phyloP scores from a whole-genome alignment of 2,329 filamentous ascomycete species.

The Phialemonium atrogriseum region DNA sequence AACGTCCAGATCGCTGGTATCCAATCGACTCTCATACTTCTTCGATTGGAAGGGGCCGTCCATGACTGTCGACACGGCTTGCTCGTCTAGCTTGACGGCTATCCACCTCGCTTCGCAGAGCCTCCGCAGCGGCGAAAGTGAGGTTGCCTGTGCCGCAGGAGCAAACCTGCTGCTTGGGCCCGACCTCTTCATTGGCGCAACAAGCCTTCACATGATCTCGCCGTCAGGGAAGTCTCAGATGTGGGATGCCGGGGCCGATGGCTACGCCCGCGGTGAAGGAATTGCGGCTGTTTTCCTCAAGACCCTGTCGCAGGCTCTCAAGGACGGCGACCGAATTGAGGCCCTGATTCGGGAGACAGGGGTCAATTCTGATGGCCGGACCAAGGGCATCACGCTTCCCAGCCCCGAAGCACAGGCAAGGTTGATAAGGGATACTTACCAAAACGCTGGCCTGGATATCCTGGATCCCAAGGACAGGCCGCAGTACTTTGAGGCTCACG shows the following conservation, averaged over 20 bases:
- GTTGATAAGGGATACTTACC: background rate
- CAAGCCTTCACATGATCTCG: background rate
- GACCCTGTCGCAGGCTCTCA: background rate
- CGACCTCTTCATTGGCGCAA: too few species aligned
- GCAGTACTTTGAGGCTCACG: background rate
- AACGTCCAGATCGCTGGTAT: background rate
- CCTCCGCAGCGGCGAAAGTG: too few species aligned
- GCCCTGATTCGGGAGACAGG: background rate
- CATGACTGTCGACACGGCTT: background rate
- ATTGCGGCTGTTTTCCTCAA: background rate
- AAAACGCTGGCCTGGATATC: background rate
- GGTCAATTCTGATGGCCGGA: background rate
- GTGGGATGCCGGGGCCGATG: background rate
- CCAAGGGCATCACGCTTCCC: background rate
- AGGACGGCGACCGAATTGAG: background rate
- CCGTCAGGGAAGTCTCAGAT: background rate
- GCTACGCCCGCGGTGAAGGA: background rate
- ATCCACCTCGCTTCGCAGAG: background rate
- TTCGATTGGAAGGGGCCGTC: background rate
- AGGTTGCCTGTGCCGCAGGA: background rate
- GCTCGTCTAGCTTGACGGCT: background rate
- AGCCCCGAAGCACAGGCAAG: background rate
- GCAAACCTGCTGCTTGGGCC: too few species aligned
- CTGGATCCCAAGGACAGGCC: background rate
- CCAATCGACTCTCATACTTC: background rate